These are phyloP conservation scores for Mallotus repandus DNA, from an alignment of 441 rosid species.

Conservation along the genomic window DNA sequence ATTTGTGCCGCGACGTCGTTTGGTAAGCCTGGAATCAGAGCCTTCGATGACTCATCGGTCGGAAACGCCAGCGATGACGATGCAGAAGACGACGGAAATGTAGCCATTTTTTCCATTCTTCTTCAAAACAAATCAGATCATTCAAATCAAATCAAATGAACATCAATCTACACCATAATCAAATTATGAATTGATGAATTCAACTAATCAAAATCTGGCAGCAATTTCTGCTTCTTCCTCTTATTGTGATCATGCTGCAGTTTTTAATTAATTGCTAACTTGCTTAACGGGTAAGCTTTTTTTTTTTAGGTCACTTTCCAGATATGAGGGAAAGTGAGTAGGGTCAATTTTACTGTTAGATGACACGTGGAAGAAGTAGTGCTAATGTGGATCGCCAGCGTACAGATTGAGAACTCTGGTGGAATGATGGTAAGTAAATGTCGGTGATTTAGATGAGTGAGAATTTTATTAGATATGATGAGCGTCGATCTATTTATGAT, in stretches of 20 bases:
- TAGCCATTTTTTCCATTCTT: constrained; percentile 2
- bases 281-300: constrained; percentile 11
- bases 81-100: constrained; percentile 28
- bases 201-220: too few relatives aligned
- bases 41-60: constrained; percentile 31
- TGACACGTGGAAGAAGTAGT: not conserved
- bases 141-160: not conserved
- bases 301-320: too few relatives aligned
- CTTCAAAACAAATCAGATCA: not conserved
- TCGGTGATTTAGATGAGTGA: too few relatives aligned
- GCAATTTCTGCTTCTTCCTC: not conserved
- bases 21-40: constrained; percentile 74
- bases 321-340: not conserved
- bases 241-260: not conserved
- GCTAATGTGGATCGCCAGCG: not conserved
- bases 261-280: not conserved
- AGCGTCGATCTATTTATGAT: too few relatives aligned
- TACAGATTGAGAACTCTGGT: too few relatives aligned
- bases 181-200: too few relatives aligned
- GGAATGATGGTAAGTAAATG: too few relatives aligned
- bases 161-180: not conserved
- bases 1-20: constrained; percentile 61
- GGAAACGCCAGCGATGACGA: constrained; percentile 23
- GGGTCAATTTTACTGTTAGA: not conserved
- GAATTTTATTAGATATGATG: too few relatives aligned